Percentiles rank a stretch among this genome's conserved stretches.
Evolutionary conservation across 257 asterid species (phyloP).

Genomic region (Nicotiana tomentosiformis): DNA sequence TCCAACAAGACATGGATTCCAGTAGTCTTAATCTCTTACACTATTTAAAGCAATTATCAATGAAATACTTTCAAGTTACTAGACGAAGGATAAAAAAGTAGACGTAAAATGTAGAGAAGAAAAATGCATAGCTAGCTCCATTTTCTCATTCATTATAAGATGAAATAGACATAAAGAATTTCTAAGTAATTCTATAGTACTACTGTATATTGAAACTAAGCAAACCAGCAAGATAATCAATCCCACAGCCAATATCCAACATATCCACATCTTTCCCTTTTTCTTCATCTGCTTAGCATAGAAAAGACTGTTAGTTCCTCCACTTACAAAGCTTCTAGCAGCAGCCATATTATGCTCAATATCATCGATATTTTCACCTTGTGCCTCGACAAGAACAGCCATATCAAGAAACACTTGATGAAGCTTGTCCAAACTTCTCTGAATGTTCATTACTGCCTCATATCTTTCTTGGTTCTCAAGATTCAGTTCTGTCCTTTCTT

Average conservation of each 20-base stretch:
- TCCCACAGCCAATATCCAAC: constrained; percentile 49
- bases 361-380: constrained; percentile 52
- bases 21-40: too few relatives aligned
- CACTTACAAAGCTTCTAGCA: constrained; percentile 57
- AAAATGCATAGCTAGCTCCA: too few relatives aligned
- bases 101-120: too few relatives aligned
- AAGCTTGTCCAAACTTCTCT: constrained; percentile 72
- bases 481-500: constrained; percentile 22
- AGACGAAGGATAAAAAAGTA: too few relatives aligned
- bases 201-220: constrained; percentile 28
- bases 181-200: too few relatives aligned
- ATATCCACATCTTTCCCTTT: constrained; percentile 37
- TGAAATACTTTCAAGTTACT: not conserved
- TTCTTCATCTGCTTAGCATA: constrained; percentile 71
- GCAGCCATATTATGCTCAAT: constrained; percentile 49
- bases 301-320: constrained; percentile 59
- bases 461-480: constrained; percentile 61
- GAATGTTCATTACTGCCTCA: constrained; percentile 67
- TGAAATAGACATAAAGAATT: not conserved
- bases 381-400: constrained; percentile 71
- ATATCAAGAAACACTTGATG: constrained; percentile 27
- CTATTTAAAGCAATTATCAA: too few relatives aligned
- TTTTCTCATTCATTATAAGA: not conserved
- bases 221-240: constrained; percentile 51
- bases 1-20: too few relatives aligned